Evolutionary conservation across 2,329 filamentous ascomycete species (phyloP).

Genomic region (Parastagonospora avenae): DNA sequence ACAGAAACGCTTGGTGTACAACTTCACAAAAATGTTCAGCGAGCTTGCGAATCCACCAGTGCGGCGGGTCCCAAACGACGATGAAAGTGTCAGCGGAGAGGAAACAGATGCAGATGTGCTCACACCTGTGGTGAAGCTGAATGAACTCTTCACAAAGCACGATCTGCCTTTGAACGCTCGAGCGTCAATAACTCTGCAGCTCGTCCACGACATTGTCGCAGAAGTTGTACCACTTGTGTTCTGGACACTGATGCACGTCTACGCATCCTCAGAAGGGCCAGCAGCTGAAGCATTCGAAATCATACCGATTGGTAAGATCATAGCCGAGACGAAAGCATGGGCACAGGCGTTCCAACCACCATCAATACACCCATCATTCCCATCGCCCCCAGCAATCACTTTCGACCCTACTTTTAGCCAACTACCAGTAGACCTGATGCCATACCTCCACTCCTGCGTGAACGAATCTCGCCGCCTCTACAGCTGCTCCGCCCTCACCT

Average conservation of each 20-base stretch:
- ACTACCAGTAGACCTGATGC: conserved; percentile 21
- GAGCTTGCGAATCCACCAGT: conserved; percentile 36
- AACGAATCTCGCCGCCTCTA: conserved; percentile 40
- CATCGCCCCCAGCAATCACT: conserved; percentile 39
- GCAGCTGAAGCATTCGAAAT: conserved; percentile 5
- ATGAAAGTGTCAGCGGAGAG: conserved; percentile 41
- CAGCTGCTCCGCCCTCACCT: conserved; percentile 25
- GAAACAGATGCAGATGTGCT: conserved; percentile 41
- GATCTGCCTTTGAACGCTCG: conserved; percentile 32
- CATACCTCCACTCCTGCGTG: conserved; percentile 38
- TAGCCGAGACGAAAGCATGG: conserved; percentile 35
- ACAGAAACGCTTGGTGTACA: conserved; percentile 34
- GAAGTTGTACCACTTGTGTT: conserved; percentile 39
- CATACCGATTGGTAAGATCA: conserved; percentile 30
- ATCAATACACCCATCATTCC: conserved; percentile 43
- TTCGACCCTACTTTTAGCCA: conserved; percentile 17
- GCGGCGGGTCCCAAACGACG: conserved; percentile 34
- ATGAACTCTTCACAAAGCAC: conserved; percentile 36
- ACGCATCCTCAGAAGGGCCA: conserved; percentile 18
- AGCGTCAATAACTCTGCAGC: conserved; percentile 37
- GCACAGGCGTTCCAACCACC: conserved; percentile 41
- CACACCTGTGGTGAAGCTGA: conserved; percentile 39
- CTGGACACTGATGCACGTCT: conserved; percentile 41
- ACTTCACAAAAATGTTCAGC: conserved; percentile 31
- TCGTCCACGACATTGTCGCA: conserved; percentile 35